Conservation (phyloP, 805 yeast genomes). For the Trichomonascus vanleenenianus region DNA sequence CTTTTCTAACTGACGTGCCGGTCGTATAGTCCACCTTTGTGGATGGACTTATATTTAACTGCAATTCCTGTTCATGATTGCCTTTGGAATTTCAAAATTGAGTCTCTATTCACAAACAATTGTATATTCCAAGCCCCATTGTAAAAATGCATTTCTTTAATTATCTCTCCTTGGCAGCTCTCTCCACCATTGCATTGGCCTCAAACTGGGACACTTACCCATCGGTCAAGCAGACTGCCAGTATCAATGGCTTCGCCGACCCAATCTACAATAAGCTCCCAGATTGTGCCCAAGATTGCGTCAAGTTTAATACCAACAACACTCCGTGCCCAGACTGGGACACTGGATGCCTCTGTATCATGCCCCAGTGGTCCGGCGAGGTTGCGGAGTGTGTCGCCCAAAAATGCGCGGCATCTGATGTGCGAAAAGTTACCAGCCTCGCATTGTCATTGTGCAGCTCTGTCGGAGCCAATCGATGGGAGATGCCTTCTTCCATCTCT, state of each 20-base stretch:
- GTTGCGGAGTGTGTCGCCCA: slow-evolving; percentile 38
- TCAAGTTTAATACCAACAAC: slow-evolving; percentile 25
- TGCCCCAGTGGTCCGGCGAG: slow-evolving; percentile 45
- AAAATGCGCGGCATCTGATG: slow-evolving; percentile 33
- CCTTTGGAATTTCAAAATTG: too few relatives aligned
- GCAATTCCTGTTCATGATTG: too few relatives aligned
- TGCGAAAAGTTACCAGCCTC: slow-evolving; percentile 20
- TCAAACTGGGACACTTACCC: slow-evolving; percentile 39
- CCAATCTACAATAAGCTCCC: slow-evolving; percentile 35
- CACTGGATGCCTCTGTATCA: slow-evolving; percentile 44
- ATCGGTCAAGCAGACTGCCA: slow-evolving; percentile 38
- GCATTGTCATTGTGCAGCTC: slow-evolving; percentile 37
- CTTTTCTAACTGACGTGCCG: too few relatives aligned
- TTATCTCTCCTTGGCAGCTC: background rate
- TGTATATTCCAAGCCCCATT: too few relatives aligned
- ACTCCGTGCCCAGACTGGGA: slow-evolving; percentile 50
- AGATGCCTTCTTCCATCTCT: slow-evolving; percentile 38
- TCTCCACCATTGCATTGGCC: slow-evolving; percentile 19
- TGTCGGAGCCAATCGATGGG: slow-evolving; percentile 40
- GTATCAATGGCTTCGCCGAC: slow-evolving; percentile 43
- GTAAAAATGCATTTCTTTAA: background rate
- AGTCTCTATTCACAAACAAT: too few relatives aligned
- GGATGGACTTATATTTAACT: too few relatives aligned
- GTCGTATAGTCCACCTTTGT: too few relatives aligned
- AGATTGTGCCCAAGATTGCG: slow-evolving; percentile 37